phyloP scores from a whole-genome alignment of 1,139 yeast genomes.

The Candida smagusa region DNA sequence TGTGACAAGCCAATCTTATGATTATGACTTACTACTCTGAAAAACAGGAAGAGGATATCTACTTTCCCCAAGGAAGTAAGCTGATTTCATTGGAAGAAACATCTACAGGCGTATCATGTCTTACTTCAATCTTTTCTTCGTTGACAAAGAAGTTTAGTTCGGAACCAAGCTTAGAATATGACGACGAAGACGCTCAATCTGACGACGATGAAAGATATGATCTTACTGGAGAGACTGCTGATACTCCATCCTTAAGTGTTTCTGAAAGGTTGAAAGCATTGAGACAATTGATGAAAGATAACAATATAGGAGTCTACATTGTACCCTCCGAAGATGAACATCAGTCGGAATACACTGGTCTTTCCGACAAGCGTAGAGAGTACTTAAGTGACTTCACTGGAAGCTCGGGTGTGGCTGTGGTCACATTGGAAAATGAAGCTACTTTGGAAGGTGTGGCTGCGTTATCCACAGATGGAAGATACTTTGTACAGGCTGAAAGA shows the following conservation, averaged over 20 bases:
- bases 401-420: slow-evolving; percentile 54
- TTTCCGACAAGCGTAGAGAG: slow-evolving; percentile 50
- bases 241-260: slow-evolving; percentile 7
- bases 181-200: slow-evolving; percentile 7
- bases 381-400: slow-evolving; percentile 55
- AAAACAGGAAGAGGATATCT: slow-evolving; percentile 1
- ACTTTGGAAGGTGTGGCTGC: slow-evolving; percentile 40
- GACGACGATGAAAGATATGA: slow-evolving; percentile 18
- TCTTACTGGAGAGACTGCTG: slow-evolving; percentile 19
- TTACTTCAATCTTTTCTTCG: neutral
- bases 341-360: slow-evolving; percentile 52
- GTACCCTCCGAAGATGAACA: slow-evolving; percentile 63
- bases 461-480: slow-evolving; percentile 56
- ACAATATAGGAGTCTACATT: slow-evolving; percentile 48
- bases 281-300: slow-evolving; percentile 38
- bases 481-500: slow-evolving; percentile 47
- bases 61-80: slow-evolving; percentile 2
- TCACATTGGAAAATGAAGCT: slow-evolving; percentile 37
- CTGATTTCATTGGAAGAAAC: slow-evolving; percentile 5
- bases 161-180: slow-evolving; percentile 22
- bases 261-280: slow-evolving; percentile 28
- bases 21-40: slow-evolving; percentile 2
- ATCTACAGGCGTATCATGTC: neutral
- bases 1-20: neutral
- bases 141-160: slow-evolving; percentile 14